phyloP scores from a whole-genome alignment of 495 filamentous ascomycete species.

The Hypomontagnella submonticulosa region DNA sequence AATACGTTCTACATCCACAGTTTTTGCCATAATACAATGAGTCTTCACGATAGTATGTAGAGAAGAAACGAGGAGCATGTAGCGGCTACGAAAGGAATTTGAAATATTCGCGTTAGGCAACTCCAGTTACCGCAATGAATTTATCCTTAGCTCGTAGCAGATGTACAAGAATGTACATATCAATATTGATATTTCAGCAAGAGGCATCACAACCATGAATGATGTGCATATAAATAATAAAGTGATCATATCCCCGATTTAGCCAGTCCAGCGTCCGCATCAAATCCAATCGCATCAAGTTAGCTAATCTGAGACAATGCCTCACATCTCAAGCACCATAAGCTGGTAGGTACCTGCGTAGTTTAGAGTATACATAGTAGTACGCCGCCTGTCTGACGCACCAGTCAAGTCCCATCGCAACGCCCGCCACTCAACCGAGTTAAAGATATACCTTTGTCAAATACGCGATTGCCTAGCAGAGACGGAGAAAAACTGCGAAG shows the following conservation, averaged over 20 bases:
- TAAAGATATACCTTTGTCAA: slow-evolving; percentile 4
- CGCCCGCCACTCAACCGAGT: slow-evolving; percentile 6
- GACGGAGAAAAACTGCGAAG: slow-evolving; percentile 23
- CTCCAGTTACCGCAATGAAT: no score
- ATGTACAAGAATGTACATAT: no score
- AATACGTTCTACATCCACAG: no score
- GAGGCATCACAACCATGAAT: no score
- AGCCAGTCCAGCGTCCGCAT: not conserved
- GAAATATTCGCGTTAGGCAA: no score
- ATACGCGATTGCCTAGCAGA: not conserved
- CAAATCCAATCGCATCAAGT: slow-evolving; percentile 14
- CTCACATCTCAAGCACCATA: not conserved
- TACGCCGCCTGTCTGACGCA: slow-evolving; percentile 12
- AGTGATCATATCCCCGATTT: not conserved
- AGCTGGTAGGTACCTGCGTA: not conserved
- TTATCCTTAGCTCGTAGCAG: no score
- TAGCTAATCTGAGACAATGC: slow-evolving; percentile 19
- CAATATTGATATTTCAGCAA: no score
- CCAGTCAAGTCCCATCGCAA: slow-evolving; percentile 25
- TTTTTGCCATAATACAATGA: no score
- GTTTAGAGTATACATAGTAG: not conserved
- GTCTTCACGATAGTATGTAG: no score
- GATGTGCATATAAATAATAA: no score
- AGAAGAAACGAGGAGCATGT: no score
- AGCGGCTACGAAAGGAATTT: no score